Percentiles rank a stretch among this genome's conserved stretches.
Conservation (phyloP, 305 asterid genomes). For the Fraxinus velutina region DNA sequence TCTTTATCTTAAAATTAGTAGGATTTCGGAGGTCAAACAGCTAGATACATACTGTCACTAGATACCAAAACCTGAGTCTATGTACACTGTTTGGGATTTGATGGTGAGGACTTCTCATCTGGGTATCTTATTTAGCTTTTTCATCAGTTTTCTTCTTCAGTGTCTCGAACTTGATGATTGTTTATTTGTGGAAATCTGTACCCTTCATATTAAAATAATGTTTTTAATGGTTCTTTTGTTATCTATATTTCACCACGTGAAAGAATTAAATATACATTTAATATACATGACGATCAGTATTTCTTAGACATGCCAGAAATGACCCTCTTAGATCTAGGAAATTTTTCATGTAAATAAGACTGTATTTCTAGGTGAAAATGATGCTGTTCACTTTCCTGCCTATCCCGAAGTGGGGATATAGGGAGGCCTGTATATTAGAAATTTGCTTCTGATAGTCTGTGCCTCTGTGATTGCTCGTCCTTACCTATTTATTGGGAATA, state of each 20-base stretch:
- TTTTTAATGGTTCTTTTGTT: background rate
- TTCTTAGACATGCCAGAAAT: background rate
- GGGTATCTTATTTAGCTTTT: background rate
- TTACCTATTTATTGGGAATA: background rate
- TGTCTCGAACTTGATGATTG: background rate
- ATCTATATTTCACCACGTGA: background rate
- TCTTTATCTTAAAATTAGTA: background rate
- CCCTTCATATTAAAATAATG: background rate
- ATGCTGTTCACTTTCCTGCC: background rate
- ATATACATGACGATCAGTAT: background rate
- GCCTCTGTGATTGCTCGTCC: background rate
- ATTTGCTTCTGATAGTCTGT: background rate
- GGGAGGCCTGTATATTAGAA: background rate
- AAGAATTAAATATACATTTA: background rate
- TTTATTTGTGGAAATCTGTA: background rate
- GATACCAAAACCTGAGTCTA: background rate
- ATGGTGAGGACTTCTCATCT: background rate
- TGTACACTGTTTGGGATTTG: background rate
- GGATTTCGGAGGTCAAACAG: background rate
- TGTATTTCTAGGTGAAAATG: background rate
- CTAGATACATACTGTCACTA: background rate
- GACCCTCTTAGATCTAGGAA: background rate
- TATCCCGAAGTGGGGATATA: background rate
- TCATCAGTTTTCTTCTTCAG: background rate
- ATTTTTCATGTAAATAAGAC: background rate